Evolutionary conservation across 192 early-diverging fungal species (phyloP).

Genomic region (Backusella psychrophila): DNA sequence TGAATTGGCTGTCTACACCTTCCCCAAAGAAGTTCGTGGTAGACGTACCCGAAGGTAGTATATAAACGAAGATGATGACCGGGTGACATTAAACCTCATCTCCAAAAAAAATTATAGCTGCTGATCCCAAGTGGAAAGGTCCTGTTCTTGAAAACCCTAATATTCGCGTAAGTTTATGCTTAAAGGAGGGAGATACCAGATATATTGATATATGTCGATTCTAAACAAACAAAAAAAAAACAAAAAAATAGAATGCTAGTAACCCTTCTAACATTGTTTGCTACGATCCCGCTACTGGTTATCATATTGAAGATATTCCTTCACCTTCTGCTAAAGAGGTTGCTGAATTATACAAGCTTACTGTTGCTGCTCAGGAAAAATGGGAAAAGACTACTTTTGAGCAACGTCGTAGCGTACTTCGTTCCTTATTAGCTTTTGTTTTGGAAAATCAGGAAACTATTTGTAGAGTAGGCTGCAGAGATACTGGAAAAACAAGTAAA

Average conservation of each 20-base stretch:
- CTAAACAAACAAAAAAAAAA: background rate
- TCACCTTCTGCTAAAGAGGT: constrained; percentile 59
- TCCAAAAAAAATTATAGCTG: constrained; percentile 31
- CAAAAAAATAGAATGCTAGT: constrained; percentile 34
- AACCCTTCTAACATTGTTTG: constrained; percentile 65
- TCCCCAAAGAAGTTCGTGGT: constrained; percentile 9
- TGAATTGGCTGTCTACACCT: constrained; percentile 1
- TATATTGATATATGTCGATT: background rate
- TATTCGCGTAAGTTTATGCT: constrained; percentile 37
- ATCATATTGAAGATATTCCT: constrained; percentile 60
- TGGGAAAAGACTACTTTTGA: constrained; percentile 74
- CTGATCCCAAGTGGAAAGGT: constrained; percentile 50
- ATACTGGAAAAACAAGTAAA: constrained; percentile 77
- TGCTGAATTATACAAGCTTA: constrained; percentile 48
- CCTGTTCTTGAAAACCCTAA: constrained; percentile 43
- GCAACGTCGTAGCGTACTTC: constrained; percentile 67
- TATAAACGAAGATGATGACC: background rate
- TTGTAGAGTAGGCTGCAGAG: constrained; percentile 66
- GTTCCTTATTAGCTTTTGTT: constrained; percentile 69
- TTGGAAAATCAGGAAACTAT: constrained; percentile 74
- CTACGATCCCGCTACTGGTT: constrained; percentile 85
- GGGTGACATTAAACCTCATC: background rate
- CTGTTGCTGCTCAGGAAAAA: constrained; percentile 60
- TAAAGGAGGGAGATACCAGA: background rate
- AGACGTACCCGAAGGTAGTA: constrained; percentile 4